Base-by-base conservation (phyloP, 1,139 yeast genomes). In the Sugiyamaella novakii region DNA sequence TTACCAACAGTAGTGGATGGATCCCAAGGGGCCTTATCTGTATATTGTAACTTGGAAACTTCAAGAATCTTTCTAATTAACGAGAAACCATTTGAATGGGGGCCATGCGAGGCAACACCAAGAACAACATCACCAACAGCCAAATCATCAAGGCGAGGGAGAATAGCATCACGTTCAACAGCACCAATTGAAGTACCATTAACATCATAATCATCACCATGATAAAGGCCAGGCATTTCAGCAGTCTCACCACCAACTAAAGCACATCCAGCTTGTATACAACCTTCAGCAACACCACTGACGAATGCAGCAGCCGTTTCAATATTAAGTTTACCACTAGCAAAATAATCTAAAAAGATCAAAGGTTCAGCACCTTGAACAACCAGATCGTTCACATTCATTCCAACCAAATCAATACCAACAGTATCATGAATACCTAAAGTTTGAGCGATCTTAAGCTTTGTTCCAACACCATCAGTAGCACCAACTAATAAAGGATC, bases 211-310 rank as follows among this genome's bases (percentile, higher is more conserved):
- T 94, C 98, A 39, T 94, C 95, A 52, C 83, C 89, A 51, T 83
- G 86, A 65, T 94, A 94, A 85, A 94, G 88, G 58, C 98, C 98
- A 35, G 99, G 99, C 99, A 94, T 94, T 76, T 94, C 99, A 50
- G 96, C 87, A 43, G 99, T 94, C 71, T 94, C 98, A 59, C 98
- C 99, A 50, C 99, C 99, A 54, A 94, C 97, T 54, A 94, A 77
- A 6, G 99, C 98, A 77, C 98, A 92, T 11, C 96, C 96, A 31
- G 98, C 88, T 61, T 81, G 80, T 56, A 84, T 83, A 76, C 99
- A 94, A 47, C 98, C 99, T 58, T 87, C 86, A 42, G 97, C 97
- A 55, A 94, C 98, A 68, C 98, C 98, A 54, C 81, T 76, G 44
- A 94, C 98, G 62, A 94, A 94, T 57, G 82, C 84, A 33, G 95